Conservation (phyloP, 768 basidiomycete species). For the Pisolithus orientalis region DNA sequence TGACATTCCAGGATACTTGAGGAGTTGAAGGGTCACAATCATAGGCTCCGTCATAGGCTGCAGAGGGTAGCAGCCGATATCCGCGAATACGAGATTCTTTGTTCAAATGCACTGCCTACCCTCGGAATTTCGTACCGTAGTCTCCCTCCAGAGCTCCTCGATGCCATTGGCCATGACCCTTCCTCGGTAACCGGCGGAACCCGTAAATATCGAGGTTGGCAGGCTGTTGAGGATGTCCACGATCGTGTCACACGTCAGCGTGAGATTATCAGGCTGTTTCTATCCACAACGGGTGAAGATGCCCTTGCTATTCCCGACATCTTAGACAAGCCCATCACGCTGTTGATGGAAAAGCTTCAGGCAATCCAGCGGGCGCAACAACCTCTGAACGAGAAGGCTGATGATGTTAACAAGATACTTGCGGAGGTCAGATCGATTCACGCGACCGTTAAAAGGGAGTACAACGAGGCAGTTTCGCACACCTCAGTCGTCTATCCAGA, state of each 20-base stretch:
- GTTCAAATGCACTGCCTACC: conserved; percentile 41
- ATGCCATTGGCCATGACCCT: conserved; percentile 73
- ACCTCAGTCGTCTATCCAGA: conserved; percentile 78
- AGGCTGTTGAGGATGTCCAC: conserved; percentile 72
- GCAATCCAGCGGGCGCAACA: conserved; percentile 42
- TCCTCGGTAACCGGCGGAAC: conserved; percentile 67
- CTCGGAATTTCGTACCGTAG: conserved; percentile 42
- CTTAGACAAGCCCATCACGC: conserved; percentile 48
- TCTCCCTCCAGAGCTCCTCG: conserved; percentile 61
- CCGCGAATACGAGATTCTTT: conserved; percentile 60
- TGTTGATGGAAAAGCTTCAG: conserved; percentile 44
- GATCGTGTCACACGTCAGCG: conserved; percentile 57
- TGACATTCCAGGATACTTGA: conserved; percentile 46
- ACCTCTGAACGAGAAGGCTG: conserved; percentile 39
- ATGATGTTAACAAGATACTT: conserved; percentile 44
- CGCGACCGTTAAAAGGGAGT: conserved; percentile 51
- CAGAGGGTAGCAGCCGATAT: conserved; percentile 58
- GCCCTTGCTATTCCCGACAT: conserved; percentile 25
- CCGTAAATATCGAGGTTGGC: conserved; percentile 55
- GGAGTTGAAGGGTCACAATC: conserved; percentile 54
- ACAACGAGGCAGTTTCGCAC: conserved; percentile 57
- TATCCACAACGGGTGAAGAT: conserved; percentile 19
- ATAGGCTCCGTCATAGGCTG: conserved; percentile 60
- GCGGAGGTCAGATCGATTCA: conserved; percentile 51
- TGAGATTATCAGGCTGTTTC: conserved; percentile 43